Conservation (phyloP, 2,329 filamentous ascomycete genomes). For the Aaosphaeria arxii region DNA sequence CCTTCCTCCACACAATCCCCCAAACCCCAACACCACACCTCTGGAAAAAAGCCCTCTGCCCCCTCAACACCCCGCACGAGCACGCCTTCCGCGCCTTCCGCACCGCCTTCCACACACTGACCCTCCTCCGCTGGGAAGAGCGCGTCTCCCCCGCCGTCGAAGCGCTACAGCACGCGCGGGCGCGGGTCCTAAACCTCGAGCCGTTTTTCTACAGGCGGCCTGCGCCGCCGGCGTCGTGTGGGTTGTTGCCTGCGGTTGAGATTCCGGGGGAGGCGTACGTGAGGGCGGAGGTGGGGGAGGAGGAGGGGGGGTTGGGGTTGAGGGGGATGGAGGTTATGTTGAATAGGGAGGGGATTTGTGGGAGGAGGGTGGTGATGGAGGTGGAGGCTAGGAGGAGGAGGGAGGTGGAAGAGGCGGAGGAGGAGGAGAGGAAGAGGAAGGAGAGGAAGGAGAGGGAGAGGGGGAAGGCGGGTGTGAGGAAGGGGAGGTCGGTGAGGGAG, state of each 20-base stretch:
- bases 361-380: neutral
- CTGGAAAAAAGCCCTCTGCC: conserved; percentile 23
- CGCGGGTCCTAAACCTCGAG: conserved; percentile 12
- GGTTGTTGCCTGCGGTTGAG: neutral
- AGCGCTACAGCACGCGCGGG: conserved; percentile 16
- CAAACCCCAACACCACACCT: conserved; percentile 1
- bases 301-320: neutral
- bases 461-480: neutral
- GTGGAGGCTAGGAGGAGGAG: neutral
- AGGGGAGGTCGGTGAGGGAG: neutral
- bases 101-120: conserved; percentile 39
- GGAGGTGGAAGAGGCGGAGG: neutral
- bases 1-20: neutral
- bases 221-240: conserved; percentile 4
- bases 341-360: neutral
- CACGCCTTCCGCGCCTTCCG: conserved; percentile 38
- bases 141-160: conserved; percentile 25
- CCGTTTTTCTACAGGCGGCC: conserved; percentile 28
- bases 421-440: neutral
- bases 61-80: conserved; percentile 25
- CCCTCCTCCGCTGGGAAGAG: conserved; percentile 41
- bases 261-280: too few species aligned
- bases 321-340: neutral
- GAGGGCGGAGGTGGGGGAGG: too few species aligned
- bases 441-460: neutral